Base-by-base conservation (phyloP, 2,329 filamentous ascomycete species). In the Paraphaeosphaeria sporulosa region DNA sequence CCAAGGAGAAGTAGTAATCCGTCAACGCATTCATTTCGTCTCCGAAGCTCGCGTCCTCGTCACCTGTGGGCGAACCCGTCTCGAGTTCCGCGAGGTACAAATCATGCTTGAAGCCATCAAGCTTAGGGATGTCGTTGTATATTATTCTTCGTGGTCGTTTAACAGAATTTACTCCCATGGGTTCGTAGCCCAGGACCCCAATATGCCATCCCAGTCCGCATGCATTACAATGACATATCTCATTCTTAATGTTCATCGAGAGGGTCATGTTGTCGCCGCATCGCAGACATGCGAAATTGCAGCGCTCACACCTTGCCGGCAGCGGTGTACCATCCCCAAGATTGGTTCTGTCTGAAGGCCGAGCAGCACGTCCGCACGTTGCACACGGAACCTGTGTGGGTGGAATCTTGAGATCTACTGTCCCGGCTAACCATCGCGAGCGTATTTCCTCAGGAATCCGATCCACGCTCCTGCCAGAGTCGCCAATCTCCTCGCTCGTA, bases 371-470 rank as follows among this genome's bases (percentile, higher is more conserved):
- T 17, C 64, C 63, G 51, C 80, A 82, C 6, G 62, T 23, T 7
- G 64, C 56, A 61, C 80, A 81, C 50, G 68, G 74, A 7, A 69
- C 60, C 54, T 71, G 77, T 1, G 77, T 73, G 1, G 62, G 69
- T 5, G 70, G 47, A 9, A 67, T 52, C 9, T 23, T 55, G 2
- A 55, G n/a, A 3, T 53, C 54, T 0, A 57, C 42, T 12, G 58
- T 63, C 10, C 55, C 38, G 2, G 53, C 63, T 52, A 63, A 70
- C 64, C 76, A 74, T 42, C 71, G 64, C 2, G 65, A 62, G 15
- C 74, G 68, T 0, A 81, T 62, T 9, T 72, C 69, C 13, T 76
- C 74, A 0, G 82, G 81, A 9, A 83, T 80, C 3, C 81, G 78
- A 49, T 80, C 76, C 10, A 55, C 57, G 23, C 76, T 80, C 12